These are phyloP conservation scores for Hymenoscyphus albidus DNA, from an alignment of 2,329 filamentous ascomycete genomes.

Conservation along the genomic window DNA sequence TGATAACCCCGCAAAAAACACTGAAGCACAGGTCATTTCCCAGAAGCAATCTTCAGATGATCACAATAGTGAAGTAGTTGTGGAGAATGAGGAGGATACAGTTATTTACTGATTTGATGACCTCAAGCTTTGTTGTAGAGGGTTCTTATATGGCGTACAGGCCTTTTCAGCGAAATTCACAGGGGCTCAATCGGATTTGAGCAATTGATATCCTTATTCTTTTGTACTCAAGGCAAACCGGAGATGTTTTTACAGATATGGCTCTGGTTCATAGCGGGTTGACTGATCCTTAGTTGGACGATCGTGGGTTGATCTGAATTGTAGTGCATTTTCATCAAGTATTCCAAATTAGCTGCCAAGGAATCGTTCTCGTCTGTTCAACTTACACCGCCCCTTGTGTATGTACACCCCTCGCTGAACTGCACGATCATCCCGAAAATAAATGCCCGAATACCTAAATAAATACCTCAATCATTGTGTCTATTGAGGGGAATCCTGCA, in stretches of 20 bases:
- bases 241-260: background rate
- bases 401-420: background rate
- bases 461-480: background rate
- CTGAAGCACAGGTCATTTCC: constrained; percentile 32
- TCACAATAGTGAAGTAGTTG: constrained; percentile 71
- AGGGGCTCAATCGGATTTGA: constrained; percentile 1
- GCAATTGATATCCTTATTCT: constrained; percentile 9
- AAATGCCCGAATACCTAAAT: background rate
- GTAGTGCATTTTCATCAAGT: background rate
- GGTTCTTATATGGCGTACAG: constrained; percentile 4
- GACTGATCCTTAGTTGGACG: background rate
- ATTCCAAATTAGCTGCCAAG: background rate
- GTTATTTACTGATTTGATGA: constrained; percentile 67
- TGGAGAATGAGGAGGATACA: constrained; percentile 83
- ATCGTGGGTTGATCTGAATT: background rate
- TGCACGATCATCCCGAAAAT: background rate
- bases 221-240: constrained; percentile 6
- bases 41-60: constrained; percentile 54
- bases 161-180: background rate
- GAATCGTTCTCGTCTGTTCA: background rate
- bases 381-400: background rate
- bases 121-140: constrained; percentile 7
- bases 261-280: background rate
- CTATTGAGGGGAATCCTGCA: background rate
- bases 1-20: constrained; percentile 30